Percentiles rank a stretch among this genome's conserved stretches.
Conservation (phyloP, 345 rosid genomes). For the Raphanus sativus region DNA sequence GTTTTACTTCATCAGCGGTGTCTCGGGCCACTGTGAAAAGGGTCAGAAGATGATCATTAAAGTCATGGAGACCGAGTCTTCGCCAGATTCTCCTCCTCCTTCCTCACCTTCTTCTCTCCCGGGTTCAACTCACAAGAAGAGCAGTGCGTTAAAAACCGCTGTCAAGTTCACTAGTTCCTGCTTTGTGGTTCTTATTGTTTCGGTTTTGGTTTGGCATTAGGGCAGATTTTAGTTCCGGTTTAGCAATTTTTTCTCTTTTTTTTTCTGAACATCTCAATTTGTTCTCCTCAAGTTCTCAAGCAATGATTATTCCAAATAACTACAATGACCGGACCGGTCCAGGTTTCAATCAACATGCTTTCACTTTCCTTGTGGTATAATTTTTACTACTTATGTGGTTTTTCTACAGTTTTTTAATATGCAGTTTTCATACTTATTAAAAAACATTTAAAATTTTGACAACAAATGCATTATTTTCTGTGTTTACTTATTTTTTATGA, state of each 20-base stretch:
- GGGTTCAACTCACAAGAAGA: conserved; percentile 30
- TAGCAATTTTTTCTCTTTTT: neutral
- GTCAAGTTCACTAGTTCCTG: conserved; percentile 17
- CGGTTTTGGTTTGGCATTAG: conserved; percentile 18
- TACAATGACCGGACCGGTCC: neutral
- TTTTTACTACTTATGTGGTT: neutral
- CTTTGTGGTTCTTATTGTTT: conserved; percentile 24
- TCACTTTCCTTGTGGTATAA: neutral
- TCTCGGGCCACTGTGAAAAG: conserved; percentile 56
- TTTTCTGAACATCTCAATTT: no score
- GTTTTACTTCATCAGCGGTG: conserved; percentile 67
- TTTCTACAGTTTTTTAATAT: neutral
- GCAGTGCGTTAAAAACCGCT: conserved; percentile 24
- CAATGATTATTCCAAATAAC: neutral
- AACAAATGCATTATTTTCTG: no score
- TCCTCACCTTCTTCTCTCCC: conserved; percentile 25
- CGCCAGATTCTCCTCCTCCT: conserved; percentile 35
- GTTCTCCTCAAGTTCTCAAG: no score
- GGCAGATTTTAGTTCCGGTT: neutral
- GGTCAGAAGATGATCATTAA: conserved; percentile 73
- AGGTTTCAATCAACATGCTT: neutral
- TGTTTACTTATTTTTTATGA: no score
- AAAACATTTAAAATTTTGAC: no score
- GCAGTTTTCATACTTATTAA: no score
- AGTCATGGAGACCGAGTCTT: conserved; percentile 49